These are phyloP conservation scores for Pyrenopolyporus hunteri DNA, from an alignment of 495 filamentous ascomycete genomes.

Conservation along the genomic window DNA sequence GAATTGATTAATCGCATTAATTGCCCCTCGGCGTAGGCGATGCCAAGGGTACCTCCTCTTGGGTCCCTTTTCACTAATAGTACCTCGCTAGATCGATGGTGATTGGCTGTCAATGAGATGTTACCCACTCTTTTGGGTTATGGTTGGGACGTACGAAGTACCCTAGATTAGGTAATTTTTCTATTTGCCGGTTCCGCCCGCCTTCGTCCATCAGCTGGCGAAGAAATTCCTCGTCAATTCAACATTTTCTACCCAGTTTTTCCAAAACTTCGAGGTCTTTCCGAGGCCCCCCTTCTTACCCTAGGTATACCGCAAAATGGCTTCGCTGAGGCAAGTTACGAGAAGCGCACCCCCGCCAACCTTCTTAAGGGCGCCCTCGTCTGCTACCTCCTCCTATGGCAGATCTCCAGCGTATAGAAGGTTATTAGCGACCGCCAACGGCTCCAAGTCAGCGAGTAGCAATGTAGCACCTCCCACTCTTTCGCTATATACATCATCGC, in stretches of 20 bases:
- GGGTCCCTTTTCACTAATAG: too few relatives aligned
- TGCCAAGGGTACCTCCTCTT: too few relatives aligned
- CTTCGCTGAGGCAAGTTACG: slow-evolving; percentile 51
- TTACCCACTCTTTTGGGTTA: slow-evolving; percentile 5
- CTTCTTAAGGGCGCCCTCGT: slow-evolving; percentile 45
- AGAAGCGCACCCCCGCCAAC: slow-evolving; percentile 49
- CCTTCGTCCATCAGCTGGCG: slow-evolving; percentile 27
- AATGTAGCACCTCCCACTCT: slow-evolving; percentile 32
- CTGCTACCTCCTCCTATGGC: slow-evolving; percentile 53
- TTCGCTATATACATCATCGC: slow-evolving; percentile 36
- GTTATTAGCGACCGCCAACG: slow-evolving; percentile 54
- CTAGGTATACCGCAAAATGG: slow-evolving; percentile 51
- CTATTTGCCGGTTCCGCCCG: slow-evolving; percentile 38
- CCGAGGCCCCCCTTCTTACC: slow-evolving; percentile 13
- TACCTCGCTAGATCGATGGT: neutral
- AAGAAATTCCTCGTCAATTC: slow-evolving; percentile 32
- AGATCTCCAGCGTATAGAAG: slow-evolving; percentile 64
- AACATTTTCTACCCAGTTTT: slow-evolving; percentile 1
- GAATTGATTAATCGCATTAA: too few relatives aligned
- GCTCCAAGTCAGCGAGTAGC: slow-evolving; percentile 27
- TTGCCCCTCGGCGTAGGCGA: slow-evolving; percentile 20
- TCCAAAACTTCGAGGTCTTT: slow-evolving; percentile 29
- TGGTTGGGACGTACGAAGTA: neutral
- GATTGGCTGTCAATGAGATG: slow-evolving; percentile 5
- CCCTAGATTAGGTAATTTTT: slow-evolving; percentile 32